A percentile compares a stretch with the other conserved stretches of the same genome.
These are phyloP conservation scores for Leccinum aurantiacum DNA, from an alignment of 768 basidiomycete genomes.

Conservation along the genomic window DNA sequence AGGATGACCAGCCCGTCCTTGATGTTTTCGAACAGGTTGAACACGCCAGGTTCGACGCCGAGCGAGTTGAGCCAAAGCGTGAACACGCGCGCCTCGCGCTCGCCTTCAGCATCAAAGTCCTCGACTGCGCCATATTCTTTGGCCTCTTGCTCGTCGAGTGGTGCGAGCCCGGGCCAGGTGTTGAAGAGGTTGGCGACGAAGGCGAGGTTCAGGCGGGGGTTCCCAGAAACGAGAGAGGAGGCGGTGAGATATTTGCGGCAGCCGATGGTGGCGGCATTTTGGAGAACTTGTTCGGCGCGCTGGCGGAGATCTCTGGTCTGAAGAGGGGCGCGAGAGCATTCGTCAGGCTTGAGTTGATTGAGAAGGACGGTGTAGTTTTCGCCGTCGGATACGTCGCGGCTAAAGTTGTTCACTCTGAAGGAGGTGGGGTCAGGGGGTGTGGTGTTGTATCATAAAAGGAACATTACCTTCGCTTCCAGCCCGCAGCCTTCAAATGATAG, in stretches of 20 bases:
- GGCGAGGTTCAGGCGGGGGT: conserved; percentile 92
- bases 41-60: conserved; percentile 93
- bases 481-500: conserved; percentile 94
- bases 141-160: conserved; percentile 90
- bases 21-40: conserved; percentile 95
- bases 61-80: conserved; percentile 95
- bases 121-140: conserved; percentile 88
- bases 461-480: conserved; percentile 78
- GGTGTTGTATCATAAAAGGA: too few species aligned
- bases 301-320: conserved; percentile 79
- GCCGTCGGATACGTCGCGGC: conserved; percentile 93
- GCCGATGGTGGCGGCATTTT: conserved; percentile 91
- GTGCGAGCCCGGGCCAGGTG: conserved; percentile 92
- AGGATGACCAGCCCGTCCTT: conserved; percentile 90
- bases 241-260: conserved; percentile 96
- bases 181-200: conserved; percentile 99
- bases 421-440: background rate
- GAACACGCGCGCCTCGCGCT: conserved; percentile 96
- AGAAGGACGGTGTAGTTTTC: conserved; percentile 97
- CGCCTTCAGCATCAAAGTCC: conserved; percentile 98
- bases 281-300: conserved; percentile 90
- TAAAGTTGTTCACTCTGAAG: conserved; percentile 93
- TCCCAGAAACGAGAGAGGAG: conserved; percentile 87
- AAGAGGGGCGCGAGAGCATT: conserved; percentile 88
- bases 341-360: conserved; percentile 91